phyloP scores from a whole-genome alignment of 495 filamentous ascomycete species.

The Rostrohypoxylon terebratum region DNA sequence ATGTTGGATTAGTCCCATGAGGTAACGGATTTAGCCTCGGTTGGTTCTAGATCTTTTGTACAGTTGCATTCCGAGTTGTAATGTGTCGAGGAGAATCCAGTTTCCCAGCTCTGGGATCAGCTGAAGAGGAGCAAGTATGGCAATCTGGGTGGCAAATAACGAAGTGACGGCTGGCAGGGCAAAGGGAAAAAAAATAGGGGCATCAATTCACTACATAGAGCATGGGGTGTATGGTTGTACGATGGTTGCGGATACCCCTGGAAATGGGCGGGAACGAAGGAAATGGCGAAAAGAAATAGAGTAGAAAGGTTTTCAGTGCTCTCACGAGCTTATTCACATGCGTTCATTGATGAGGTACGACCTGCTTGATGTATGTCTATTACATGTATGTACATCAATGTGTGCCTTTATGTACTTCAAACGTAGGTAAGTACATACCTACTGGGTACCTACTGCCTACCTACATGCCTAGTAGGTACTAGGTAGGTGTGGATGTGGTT shows the following conservation, averaged over 20 bases:
- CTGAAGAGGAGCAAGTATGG: slow-evolving; percentile 15
- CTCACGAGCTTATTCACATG: slow-evolving; percentile 36
- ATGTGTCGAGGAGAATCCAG: slow-evolving; percentile 16
- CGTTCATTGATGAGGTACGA: slow-evolving; percentile 25
- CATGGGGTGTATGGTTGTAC: slow-evolving; percentile 49
- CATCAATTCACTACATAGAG: slow-evolving; percentile 35
- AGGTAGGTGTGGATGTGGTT: too few species aligned
- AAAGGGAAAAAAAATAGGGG: slow-evolving; percentile 36
- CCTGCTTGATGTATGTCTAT: slow-evolving; percentile 13
- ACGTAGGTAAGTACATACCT: slow-evolving; percentile 9
- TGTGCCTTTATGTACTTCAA: slow-evolving; percentile 17
- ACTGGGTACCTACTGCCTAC: too few species aligned
- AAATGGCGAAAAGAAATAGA: slow-evolving; percentile 38
- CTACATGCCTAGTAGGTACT: too few species aligned
- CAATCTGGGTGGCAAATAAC: slow-evolving; percentile 34
- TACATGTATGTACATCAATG: too few species aligned
- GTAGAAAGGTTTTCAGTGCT: slow-evolving; percentile 44
- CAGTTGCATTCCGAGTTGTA: slow-evolving; percentile 17
- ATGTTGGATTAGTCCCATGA: slow-evolving; percentile 23
- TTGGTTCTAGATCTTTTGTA: slow-evolving; percentile 28
- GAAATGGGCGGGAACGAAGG: slow-evolving; percentile 36
- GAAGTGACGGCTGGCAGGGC: slow-evolving; percentile 38
- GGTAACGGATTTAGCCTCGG: slow-evolving; percentile 14
- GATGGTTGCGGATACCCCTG: slow-evolving; percentile 51
- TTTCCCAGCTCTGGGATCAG: background rate